phyloP scores from a whole-genome alignment of 2,329 filamentous ascomycete genomes.

The Aspergillus brunneoviolaceus region DNA sequence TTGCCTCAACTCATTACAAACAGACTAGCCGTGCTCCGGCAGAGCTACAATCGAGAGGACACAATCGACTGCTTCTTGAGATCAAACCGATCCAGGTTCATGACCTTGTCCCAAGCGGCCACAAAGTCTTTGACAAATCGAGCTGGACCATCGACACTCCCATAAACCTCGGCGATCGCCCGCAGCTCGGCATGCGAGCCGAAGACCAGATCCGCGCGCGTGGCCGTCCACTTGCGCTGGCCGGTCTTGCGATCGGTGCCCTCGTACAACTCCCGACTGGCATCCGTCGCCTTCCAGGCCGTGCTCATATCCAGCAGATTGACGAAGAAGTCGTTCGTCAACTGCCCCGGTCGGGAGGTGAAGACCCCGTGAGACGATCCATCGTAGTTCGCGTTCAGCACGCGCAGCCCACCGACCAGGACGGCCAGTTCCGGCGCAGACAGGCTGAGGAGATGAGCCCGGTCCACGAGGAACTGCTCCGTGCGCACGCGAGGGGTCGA shows the following conservation, averaged over 20 bases:
- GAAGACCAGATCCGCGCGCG: constrained; percentile 68
- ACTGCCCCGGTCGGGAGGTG: constrained; percentile 64
- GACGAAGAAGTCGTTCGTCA: constrained; percentile 80
- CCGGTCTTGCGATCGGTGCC: constrained; percentile 66
- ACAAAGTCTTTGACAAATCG: constrained; percentile 73
- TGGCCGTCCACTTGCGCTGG: constrained; percentile 66
- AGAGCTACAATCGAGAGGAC: neutral
- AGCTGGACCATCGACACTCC: constrained; percentile 55
- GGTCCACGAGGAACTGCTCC: constrained; percentile 71
- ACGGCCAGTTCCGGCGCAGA: constrained; percentile 70
- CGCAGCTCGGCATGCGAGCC: constrained; percentile 74
- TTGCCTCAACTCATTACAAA: neutral
- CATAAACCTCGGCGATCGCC: constrained; percentile 70
- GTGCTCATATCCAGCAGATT: constrained; percentile 70
- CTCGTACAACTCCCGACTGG: constrained; percentile 59
- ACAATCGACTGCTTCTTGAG: constrained; percentile 3
- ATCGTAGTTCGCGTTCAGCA: constrained; percentile 69
- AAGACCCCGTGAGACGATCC: constrained; percentile 67
- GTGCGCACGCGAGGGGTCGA: constrained; percentile 60
- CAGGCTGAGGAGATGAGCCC: constrained; percentile 68
- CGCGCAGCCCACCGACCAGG: constrained; percentile 70
- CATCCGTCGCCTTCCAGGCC: constrained; percentile 59
- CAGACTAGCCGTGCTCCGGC: neutral
- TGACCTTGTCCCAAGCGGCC: constrained; percentile 70
- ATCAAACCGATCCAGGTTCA: constrained; percentile 71